A percentile compares a stretch with the other conserved stretches of the same genome.
Evolutionary conservation across 176 grass and related monocot species (phyloP).

Genomic region (Musa troglodytarum): DNA sequence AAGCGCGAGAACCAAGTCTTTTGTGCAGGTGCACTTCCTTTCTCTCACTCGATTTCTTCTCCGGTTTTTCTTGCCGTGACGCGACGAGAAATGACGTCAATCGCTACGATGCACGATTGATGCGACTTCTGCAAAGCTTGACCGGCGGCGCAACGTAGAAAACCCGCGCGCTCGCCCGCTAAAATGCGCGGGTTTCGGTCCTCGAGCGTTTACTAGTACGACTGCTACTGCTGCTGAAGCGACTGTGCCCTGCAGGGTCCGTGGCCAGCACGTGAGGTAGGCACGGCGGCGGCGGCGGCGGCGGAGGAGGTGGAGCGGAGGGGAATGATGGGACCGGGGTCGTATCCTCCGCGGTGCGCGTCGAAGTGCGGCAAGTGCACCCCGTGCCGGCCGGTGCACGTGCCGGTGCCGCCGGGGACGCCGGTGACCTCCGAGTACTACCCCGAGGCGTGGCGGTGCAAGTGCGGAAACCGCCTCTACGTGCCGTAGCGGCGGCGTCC

Average conservation of each 20-base stretch:
- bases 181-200: background rate
- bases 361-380: conserved; percentile 25
- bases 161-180: background rate
- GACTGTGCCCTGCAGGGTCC: background rate
- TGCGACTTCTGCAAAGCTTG: too few relatives aligned
- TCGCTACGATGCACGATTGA: too few relatives aligned
- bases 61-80: background rate
- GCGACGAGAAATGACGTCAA: background rate
- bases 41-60: background rate
- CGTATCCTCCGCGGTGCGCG: conserved; percentile 32
- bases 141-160: background rate
- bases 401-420: conserved; percentile 21
- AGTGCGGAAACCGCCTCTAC: conserved; percentile 33
- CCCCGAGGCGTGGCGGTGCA: conserved; percentile 41
- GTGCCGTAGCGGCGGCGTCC: conserved; percentile 16
- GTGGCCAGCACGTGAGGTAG: background rate
- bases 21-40: background rate
- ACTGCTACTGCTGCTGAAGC: too few relatives aligned
- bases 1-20: background rate
- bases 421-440: conserved; percentile 39
- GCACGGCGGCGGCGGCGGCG: background rate
- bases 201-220: too few relatives aligned
- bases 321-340: conserved; percentile 29
- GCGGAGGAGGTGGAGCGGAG: background rate
- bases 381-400: conserved; percentile 33